Percentiles rank a stretch among this genome's conserved stretches.
Evolutionary conservation across 257 asterid species (phyloP).

Genomic region (Gentiana straminea): DNA sequence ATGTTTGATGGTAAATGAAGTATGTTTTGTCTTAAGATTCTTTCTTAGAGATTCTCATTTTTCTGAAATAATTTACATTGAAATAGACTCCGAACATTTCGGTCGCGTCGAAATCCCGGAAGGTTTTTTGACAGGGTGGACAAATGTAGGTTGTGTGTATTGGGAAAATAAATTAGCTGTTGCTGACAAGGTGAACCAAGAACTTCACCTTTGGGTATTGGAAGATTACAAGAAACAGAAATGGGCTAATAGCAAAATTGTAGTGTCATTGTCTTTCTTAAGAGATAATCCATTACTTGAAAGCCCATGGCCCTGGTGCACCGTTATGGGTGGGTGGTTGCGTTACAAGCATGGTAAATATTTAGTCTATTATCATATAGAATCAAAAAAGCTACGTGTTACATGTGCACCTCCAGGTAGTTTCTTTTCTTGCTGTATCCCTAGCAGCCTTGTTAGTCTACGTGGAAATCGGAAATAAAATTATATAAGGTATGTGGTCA

Average conservation of each 20-base stretch:
- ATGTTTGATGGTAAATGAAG: background rate
- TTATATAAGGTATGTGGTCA: too few species aligned
- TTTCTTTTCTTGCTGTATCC: too few species aligned
- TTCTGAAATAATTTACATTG: background rate
- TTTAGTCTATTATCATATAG: too few species aligned
- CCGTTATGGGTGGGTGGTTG: too few species aligned
- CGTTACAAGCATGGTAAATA: too few species aligned
- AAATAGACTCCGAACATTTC: background rate
- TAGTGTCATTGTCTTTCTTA: constrained; percentile 13
- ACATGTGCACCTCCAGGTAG: too few species aligned
- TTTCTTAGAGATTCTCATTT: background rate
- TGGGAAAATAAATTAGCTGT: background rate
- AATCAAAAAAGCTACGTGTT: too few species aligned
- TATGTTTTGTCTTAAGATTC: background rate
- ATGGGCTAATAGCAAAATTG: background rate
- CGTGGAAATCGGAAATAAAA: too few species aligned
- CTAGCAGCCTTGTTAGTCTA: too few species aligned
- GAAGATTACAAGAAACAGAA: constrained; percentile 1
- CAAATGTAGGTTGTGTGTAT: background rate
- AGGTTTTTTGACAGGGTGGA: background rate
- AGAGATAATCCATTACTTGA: too few species aligned
- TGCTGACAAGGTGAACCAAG: background rate
- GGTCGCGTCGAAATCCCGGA: background rate
- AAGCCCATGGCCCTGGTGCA: too few species aligned
- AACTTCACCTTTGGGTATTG: background rate